These are phyloP conservation scores for Arthrobotrys iridis DNA, from an alignment of 2,329 filamentous ascomycete species.

Conservation along the genomic window DNA sequence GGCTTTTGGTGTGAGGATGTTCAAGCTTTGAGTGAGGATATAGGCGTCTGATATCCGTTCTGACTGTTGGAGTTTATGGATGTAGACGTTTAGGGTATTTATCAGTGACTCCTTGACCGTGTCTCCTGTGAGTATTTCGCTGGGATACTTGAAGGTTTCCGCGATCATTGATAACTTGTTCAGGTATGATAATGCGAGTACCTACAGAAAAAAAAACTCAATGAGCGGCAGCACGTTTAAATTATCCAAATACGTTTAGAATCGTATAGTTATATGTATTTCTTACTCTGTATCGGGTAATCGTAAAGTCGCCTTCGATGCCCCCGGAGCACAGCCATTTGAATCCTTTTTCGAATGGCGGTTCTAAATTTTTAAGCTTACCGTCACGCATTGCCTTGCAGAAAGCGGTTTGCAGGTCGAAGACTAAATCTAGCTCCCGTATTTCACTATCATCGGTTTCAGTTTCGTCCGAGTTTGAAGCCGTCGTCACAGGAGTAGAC, in stretches of 20 bases:
- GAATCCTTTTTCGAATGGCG: not conserved
- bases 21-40: not conserved
- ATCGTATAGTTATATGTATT: too few species aligned
- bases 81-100: not conserved
- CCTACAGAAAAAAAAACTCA: not conserved
- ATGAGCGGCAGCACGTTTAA: not conserved
- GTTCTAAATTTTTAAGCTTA: not conserved
- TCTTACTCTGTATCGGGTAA: not conserved
- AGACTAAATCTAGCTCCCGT: not conserved
- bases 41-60: not conserved
- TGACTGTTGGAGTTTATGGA: not conserved
- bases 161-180: not conserved
- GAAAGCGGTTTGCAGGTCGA: not conserved
- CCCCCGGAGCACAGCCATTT: not conserved
- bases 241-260: not conserved
- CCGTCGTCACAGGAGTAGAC: not conserved
- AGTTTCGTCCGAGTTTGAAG: not conserved
- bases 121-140: not conserved
- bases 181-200: not conserved
- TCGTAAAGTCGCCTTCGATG: not conserved
- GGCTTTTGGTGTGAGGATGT: not conserved
- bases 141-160: not conserved
- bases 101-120: not conserved
- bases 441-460: not conserved
- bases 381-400: not conserved